Conservation (phyloP, 306 rosid species). For the Citrullus amarus region DNA sequence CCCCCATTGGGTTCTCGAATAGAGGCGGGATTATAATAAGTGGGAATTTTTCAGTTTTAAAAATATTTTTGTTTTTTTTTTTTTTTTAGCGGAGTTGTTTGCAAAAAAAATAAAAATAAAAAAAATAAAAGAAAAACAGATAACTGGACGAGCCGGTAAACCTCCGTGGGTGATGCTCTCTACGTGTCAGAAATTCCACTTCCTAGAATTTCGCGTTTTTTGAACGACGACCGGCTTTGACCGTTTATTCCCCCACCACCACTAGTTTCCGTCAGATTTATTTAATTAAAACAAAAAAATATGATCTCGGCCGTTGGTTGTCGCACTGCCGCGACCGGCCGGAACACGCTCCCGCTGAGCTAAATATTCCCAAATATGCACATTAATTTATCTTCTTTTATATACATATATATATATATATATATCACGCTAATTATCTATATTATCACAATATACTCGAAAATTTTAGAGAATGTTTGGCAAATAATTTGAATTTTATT, state of each 20-base stretch:
- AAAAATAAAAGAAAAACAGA: neutral
- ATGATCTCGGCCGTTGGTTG: neutral
- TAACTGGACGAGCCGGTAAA: constrained; percentile 5
- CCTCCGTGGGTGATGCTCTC: constrained; percentile 57
- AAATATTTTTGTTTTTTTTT: no score
- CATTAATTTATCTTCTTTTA: neutral
- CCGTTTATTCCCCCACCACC: neutral
- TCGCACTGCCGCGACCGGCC: constrained; percentile 1
- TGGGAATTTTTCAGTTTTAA: neutral
- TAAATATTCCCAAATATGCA: neutral
- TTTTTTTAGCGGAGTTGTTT: neutral
- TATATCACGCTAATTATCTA: neutral
- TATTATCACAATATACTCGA: neutral
- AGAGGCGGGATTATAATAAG: neutral
- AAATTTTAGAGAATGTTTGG: no score
- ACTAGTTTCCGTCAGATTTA: neutral
- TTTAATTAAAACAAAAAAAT: neutral
- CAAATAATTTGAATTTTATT: no score
- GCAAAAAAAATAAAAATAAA: no score
- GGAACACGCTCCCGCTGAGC: neutral
- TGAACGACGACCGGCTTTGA: constrained; percentile 25
- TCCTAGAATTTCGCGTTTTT: constrained; percentile 25
- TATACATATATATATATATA: no score
- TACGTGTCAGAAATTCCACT: constrained; percentile 33
- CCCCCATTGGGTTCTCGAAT: neutral